phyloP scores from a whole-genome alignment of 2,329 filamentous ascomycete species.

The Botrytis hyacinthi region DNA sequence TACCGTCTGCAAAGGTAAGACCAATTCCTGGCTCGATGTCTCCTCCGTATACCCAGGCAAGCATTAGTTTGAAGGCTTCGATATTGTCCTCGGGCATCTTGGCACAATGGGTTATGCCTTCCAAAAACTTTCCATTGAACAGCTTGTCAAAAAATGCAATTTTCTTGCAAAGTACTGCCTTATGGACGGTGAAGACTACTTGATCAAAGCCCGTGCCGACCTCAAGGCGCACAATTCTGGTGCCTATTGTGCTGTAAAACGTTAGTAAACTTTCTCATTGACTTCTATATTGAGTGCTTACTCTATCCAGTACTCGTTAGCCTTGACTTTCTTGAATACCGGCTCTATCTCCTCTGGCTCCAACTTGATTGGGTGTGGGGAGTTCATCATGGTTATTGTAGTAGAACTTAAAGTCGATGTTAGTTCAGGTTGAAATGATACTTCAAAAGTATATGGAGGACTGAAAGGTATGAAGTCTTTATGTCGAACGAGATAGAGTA shows the following conservation, averaged over 20 bases:
- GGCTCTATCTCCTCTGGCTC: background rate
- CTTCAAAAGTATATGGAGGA: background rate
- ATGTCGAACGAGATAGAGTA: background rate
- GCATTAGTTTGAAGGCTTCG: constrained; percentile 19
- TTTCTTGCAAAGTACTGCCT: constrained; percentile 20
- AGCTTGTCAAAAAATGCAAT: constrained; percentile 27
- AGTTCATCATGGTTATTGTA: background rate
- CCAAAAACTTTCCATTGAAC: constrained; percentile 20
- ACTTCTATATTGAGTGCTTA: background rate
- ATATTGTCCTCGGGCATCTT: constrained; percentile 23
- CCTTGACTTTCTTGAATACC: background rate
- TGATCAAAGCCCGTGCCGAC: background rate
- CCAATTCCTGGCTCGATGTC: background rate
- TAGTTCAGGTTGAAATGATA: background rate
- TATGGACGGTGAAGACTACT: constrained; percentile 14
- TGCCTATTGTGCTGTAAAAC: background rate
- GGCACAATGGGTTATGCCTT: background rate
- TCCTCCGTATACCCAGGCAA: constrained; percentile 23
- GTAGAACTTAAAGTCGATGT: background rate
- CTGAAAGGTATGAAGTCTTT: background rate
- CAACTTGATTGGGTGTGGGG: background rate
- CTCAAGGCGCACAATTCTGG: background rate
- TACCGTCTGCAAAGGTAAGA: too few species aligned
- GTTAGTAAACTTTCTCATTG: background rate
- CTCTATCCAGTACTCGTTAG: background rate